phyloP scores from a whole-genome alignment of 108 stramenopile genomes.

The Aurantiochytrium sp. region DNA sequence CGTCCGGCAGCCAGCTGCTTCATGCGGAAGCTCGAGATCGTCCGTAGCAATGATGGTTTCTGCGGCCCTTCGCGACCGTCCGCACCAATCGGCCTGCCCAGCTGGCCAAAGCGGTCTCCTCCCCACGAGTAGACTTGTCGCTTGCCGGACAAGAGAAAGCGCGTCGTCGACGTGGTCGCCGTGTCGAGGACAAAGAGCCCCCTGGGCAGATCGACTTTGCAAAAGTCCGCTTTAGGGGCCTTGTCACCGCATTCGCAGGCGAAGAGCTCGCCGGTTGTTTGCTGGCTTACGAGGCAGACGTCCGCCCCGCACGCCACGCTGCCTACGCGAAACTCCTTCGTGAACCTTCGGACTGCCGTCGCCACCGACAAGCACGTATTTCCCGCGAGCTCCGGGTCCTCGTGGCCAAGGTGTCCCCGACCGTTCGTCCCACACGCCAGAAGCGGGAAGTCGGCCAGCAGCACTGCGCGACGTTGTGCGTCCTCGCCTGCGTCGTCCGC shows the following conservation, averaged over 20 bases:
- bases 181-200: not conserved
- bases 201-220: not conserved
- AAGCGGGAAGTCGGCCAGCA: not conserved
- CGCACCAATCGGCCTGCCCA: not conserved
- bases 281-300: not conserved
- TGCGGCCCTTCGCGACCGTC: too few relatives aligned
- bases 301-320: not conserved
- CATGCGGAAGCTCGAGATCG: not conserved
- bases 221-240: not conserved
- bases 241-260: not conserved
- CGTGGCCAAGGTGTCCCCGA: not conserved
- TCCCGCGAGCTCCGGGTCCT: not conserved
- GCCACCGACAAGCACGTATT: not conserved
- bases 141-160: not conserved
- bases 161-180: not conserved
- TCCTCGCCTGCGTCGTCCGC: not conserved
- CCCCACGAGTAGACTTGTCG: not conserved
- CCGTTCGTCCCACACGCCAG: not conserved
- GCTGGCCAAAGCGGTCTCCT: not conserved
- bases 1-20: not conserved
- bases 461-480: not conserved
- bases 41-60: not conserved
- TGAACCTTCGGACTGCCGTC: not conserved
- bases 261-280: constrained; percentile 8
- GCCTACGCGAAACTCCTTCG: not conserved